These are phyloP conservation scores for Rosa lucieae DNA, from an alignment of 306 rosid genomes.

Conservation along the genomic window DNA sequence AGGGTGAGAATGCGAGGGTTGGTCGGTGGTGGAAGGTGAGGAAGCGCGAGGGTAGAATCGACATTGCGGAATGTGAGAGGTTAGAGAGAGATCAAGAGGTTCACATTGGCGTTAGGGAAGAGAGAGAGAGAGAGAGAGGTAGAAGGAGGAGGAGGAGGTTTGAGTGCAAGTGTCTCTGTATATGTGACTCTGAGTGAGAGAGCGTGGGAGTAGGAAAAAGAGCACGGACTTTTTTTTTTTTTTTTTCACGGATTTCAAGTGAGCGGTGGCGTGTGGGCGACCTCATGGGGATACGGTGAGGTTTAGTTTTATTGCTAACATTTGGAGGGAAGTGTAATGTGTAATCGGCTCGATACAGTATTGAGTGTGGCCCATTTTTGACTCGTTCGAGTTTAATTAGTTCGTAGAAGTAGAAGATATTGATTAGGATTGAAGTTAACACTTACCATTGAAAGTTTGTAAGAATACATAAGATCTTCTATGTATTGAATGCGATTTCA, in stretches of 20 bases:
- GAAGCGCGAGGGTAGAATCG: constrained; percentile 34
- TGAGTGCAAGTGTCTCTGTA: not conserved
- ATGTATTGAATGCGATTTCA: too few species aligned
- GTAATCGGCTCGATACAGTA: too few species aligned
- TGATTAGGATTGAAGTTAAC: too few species aligned
- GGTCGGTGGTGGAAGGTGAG: constrained; percentile 14
- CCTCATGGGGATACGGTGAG: not conserved
- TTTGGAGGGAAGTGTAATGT: too few species aligned
- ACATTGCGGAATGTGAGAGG: constrained; percentile 35
- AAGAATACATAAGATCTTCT: too few species aligned
- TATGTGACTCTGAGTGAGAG: not conserved
- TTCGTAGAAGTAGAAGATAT: too few species aligned
- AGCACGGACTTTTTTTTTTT: not conserved
- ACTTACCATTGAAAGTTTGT: too few species aligned
- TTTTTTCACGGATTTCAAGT: not conserved
- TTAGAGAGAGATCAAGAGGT: not conserved
- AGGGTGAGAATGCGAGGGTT: constrained; percentile 23
- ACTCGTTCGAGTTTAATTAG: too few species aligned
- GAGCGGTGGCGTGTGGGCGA: not conserved
- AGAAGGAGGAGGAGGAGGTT: not conserved
- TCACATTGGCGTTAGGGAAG: not conserved
- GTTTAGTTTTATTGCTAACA: not conserved
- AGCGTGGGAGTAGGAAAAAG: constrained; percentile 6
- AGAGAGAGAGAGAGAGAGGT: not conserved
- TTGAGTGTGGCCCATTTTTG: too few species aligned